Evolutionary conservation across 495 filamentous ascomycete species (phyloP), one percentile per base, ranked within the genome.

Genomic region (Neurospora sp.): DNA sequence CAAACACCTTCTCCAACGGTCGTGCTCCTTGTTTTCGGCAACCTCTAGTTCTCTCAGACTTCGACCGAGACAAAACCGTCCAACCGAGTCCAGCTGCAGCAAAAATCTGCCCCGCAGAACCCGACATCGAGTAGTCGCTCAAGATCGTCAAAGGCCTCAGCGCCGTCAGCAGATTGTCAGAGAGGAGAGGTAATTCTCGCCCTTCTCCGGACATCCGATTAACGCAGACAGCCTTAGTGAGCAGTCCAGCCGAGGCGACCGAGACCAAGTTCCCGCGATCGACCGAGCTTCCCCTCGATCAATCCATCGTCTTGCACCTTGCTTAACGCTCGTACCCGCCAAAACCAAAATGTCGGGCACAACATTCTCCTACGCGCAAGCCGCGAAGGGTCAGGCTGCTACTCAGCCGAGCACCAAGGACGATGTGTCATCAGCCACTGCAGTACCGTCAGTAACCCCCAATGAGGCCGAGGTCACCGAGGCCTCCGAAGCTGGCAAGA

Each of bases 351-450:
- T 82, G 81, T 79, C 82, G 42, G 69, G 83, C 74, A 75, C 87
- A 70, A 80, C 86, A 72, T 96, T 97, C 82, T 97, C 96, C 54
- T 99, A 99, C 83, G 95, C 95, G 73, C 94, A 97, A 86, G 95
- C 95, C 79, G 96, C 95, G 38, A 94, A 93, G 82, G 92, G 93
- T 77, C 86, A 89, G 73, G 83, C 88, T 72, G 76, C 86, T 75
- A 40, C 84, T 71, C 92, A 93, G 46, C 83, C 85, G 9, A 88
- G 90, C n/a, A 87, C 85, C 39, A 82, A 82, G 60, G 93, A 92
- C 78, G 93, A 96, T 75, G 90, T 74, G 1, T 74, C 77, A 2
- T 76, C 79, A 14, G 73, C 82, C 38, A 79, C 81, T 39, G 77
- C 81, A 66, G 83, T 84, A 62, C 84, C 87, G 14, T 91, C 88